phyloP scores from a whole-genome alignment of 768 basidiomycete species.

The Amanita rubescens region DNA sequence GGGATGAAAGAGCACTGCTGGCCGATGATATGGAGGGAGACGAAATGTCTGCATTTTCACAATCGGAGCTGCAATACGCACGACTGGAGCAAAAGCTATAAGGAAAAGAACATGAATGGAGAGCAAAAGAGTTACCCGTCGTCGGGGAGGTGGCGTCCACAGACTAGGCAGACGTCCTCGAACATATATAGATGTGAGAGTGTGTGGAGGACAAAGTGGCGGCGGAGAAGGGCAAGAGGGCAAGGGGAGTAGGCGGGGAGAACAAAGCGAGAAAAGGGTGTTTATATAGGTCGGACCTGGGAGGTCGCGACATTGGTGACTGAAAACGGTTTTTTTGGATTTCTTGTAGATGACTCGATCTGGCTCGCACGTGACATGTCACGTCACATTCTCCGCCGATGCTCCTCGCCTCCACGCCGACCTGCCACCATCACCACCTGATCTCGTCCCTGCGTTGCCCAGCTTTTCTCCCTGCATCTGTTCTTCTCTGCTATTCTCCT shows the following conservation, averaged over 20 bases:
- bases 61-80: constrained; percentile 66
- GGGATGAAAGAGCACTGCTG: constrained; percentile 65
- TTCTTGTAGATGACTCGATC: constrained; percentile 26
- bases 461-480: not conserved
- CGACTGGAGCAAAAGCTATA: constrained; percentile 31
- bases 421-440: constrained; percentile 11
- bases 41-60: constrained; percentile 52
- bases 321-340: constrained; percentile 26
- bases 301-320: constrained; percentile 34
- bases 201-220: constrained; percentile 8
- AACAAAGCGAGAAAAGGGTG: constrained; percentile 14
- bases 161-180: constrained; percentile 71
- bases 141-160: constrained; percentile 56
- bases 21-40: constrained; percentile 63
- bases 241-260: constrained; percentile 7
- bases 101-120: constrained; percentile 10
- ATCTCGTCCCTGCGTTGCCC: constrained; percentile 3
- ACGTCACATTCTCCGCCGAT: constrained; percentile 1
- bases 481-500: not conserved
- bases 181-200: constrained; percentile 42
- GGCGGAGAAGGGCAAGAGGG: constrained; percentile 9
- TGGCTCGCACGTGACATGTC: constrained; percentile 14
- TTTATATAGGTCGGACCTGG: constrained; percentile 30
- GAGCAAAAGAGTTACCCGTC: constrained; percentile 44
- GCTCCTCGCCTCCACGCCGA: not conserved